A percentile compares a stretch with the other conserved stretches of the same genome.
phyloP scores from a whole-genome alignment of 2,329 filamentous ascomycete species.

The Microcyclosporella mali region DNA sequence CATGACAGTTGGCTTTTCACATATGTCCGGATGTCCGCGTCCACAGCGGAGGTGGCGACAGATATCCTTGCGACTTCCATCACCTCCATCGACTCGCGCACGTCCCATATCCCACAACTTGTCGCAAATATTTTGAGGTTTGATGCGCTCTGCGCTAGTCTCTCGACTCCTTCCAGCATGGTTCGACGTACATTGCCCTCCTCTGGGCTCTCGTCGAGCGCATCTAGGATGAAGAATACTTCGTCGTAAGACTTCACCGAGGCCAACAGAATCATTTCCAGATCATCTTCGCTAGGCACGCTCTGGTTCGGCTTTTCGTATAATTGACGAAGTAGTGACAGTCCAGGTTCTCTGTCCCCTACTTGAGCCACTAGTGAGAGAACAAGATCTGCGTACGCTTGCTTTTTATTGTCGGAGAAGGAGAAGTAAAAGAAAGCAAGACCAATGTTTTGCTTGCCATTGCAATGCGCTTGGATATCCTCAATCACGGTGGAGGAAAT shows the following conservation, averaged over 20 bases:
- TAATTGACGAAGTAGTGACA: slow-evolving; percentile 13
- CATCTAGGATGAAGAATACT: slow-evolving; percentile 31
- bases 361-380: slow-evolving; percentile 18
- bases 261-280: slow-evolving; percentile 17
- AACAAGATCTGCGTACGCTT: slow-evolving; percentile 13
- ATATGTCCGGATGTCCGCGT: slow-evolving; percentile 16
- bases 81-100: slow-evolving; percentile 13
- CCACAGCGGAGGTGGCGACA: slow-evolving; percentile 5
- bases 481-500: slow-evolving; percentile 21
- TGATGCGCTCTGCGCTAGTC: slow-evolving; percentile 10
- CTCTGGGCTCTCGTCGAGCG: slow-evolving; percentile 31
- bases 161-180: slow-evolving; percentile 9
- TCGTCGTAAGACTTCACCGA: slow-evolving; percentile 15
- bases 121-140: slow-evolving; percentile 17
- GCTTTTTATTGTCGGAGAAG: slow-evolving; percentile 22
- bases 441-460: background rate
- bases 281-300: slow-evolving; percentile 10
- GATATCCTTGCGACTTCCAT: slow-evolving; percentile 7
- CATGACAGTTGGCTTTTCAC: slow-evolving; percentile 13
- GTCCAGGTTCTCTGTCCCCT: slow-evolving; percentile 11
- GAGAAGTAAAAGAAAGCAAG: slow-evolving; percentile 21
- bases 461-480: slow-evolving; percentile 12
- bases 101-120: slow-evolving; percentile 18
- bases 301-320: slow-evolving; percentile 9
- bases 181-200: slow-evolving; percentile 11